Conservation (phyloP, 306 rosid species). For the Quercus suber region DNA sequence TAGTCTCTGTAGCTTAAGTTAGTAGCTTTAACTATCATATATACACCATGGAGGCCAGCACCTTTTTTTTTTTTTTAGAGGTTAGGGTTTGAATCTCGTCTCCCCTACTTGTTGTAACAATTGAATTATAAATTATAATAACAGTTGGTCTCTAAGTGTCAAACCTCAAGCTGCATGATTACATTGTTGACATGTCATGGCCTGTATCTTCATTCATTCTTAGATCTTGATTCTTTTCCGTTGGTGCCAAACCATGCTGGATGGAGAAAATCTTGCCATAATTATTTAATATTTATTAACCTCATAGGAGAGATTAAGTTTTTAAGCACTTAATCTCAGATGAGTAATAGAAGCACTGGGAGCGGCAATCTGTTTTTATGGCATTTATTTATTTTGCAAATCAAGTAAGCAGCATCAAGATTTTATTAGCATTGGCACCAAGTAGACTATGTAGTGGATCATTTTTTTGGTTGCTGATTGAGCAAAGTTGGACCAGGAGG, state of each 20-base stretch:
- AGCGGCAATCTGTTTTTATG: not conserved
- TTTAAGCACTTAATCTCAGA: not conserved
- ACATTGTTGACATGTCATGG: not conserved
- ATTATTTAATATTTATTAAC: not conserved
- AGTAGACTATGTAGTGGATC: no score
- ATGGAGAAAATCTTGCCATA: not conserved
- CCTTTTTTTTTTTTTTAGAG: not conserved
- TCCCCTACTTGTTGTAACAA: no score
- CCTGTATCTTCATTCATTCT: not conserved
- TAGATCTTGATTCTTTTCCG: not conserved
- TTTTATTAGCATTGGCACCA: not conserved
- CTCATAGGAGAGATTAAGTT: no score
- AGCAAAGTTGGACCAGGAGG: no score
- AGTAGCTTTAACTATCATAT: not conserved
- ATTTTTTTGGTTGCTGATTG: no score
- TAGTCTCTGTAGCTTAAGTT: conserved; percentile 13
- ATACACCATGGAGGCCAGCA: not conserved
- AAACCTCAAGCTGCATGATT: not conserved
- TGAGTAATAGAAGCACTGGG: not conserved
- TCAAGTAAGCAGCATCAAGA: not conserved
- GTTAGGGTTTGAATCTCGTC: not conserved
- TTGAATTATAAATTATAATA: not conserved
- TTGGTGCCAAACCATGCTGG: not conserved
- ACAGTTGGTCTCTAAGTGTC: not conserved
- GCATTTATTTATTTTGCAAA: not conserved